Base-by-base conservation (phyloP, 495 filamentous ascomycete genomes). In the Trichoderma gamsii region DNA sequence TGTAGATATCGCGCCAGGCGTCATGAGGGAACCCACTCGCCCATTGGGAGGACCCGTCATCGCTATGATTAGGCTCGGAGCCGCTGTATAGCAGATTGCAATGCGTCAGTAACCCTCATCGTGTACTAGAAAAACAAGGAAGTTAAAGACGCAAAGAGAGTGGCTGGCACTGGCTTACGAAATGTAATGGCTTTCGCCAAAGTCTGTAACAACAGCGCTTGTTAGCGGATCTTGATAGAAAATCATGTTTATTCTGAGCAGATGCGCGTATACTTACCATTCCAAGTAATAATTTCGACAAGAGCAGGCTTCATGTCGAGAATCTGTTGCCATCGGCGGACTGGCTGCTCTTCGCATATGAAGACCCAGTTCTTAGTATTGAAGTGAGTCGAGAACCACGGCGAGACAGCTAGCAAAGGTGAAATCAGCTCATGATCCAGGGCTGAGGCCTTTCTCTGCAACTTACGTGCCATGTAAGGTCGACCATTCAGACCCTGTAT, bases 331-430 rank as follows among this genome's bases (percentile, higher is more conserved):
- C 70, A 72, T 41, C 71, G 69, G 25, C 64, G 77, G 13, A 76
- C 80, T 66, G 76, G 78, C 8, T 77, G 72, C 1, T 80, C 72
- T 66, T 82, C 80, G 43, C 78, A 80, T 35, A 80, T 80, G 41
- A 82, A 83, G 0, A 71, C 71, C 71, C 71, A 72, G 43, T 72
- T 83, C 56, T 83, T 83, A 63, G 76, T 77, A 65, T 82, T 70
- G 27, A 85, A 81, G 51, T 86, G 83, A 16, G 76, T 79, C 67
- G 84, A 88, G 71, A 88, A 88, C 85, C 85, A 88, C 0, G 79
- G 70, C 80, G 79, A 66, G 78, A 79, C 69, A 4, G 80, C 81
- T 41, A 71, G 79, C 3, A 5, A 18, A 9, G 18, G 18, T 1
- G 21, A 52, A 9, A 52, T 52, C n/a, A 23, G 49, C n/a, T 11